These are phyloP conservation scores for Oryza brachyantha DNA, from an alignment of 176 grass and related monocot genomes.

Conservation along the genomic window DNA sequence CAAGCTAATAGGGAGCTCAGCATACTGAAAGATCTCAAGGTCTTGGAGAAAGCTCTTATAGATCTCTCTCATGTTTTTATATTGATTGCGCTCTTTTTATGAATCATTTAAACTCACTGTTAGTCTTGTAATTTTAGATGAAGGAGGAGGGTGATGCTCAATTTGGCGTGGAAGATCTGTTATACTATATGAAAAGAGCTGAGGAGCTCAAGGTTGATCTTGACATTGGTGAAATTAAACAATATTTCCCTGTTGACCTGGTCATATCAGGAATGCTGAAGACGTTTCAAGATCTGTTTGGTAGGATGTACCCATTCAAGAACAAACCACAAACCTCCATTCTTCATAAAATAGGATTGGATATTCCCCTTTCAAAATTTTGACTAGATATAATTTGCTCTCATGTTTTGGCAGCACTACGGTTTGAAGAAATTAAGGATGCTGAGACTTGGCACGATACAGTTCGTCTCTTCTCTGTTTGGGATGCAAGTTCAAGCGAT, in stretches of 20 bases:
- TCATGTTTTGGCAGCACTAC: constrained; percentile 55
- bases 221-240: constrained; percentile 86
- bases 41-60: constrained; percentile 43
- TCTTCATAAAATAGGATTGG: not conserved
- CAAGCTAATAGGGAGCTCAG: constrained; percentile 70
- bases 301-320: constrained; percentile 47
- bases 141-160: constrained; percentile 70
- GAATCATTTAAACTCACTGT: not conserved
- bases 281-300: constrained; percentile 96
- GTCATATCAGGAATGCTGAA: constrained; percentile 94
- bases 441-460: constrained; percentile 86
- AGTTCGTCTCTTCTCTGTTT: constrained; percentile 76
- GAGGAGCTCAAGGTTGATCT: constrained; percentile 78
- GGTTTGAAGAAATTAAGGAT: constrained; percentile 83
- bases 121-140: constrained; percentile 47
- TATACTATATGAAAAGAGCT: constrained; percentile 90
- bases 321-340: not conserved
- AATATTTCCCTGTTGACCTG: constrained; percentile 83
- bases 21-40: constrained; percentile 90
- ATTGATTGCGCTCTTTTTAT: constrained; percentile 28
- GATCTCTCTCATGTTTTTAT: not conserved
- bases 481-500: constrained; percentile 70
- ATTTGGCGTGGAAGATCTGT: constrained; percentile 91
- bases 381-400: constrained; percentile 13
- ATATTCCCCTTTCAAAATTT: not conserved